Evolutionary conservation across 306 rosid species (phyloP), one percentile per base, ranked within the genome.

Genomic region (Lathyrus aphaca): DNA sequence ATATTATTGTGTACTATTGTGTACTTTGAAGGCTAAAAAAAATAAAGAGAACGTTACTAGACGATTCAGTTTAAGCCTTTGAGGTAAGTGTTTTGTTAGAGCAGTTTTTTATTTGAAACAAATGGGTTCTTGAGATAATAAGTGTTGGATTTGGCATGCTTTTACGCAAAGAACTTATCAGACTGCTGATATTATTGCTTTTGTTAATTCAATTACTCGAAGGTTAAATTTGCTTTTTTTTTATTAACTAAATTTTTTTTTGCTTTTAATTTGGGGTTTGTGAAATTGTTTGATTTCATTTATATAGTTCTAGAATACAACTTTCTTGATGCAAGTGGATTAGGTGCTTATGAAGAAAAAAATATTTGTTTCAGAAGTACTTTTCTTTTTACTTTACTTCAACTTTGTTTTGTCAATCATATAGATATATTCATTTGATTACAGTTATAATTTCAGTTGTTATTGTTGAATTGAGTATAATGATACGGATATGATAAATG

Each of bases 101-200:
- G 81, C 90, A 5, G 97, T 96, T 77, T 88, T 85, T 58, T 89
- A 88, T 44, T 82, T 94, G 74, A 86, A 88, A 81, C 83, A 82
- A 74, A 82, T 81, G 90, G 95, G 85, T 12, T 91, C 96, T n/a
- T 94, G 97, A 86, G 97, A 82, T 3, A 84, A 65, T 6, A 82
- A 81, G 68, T 90, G 98, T 75, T 94, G 98, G 97, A 94, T 90
- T 4, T 94, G 98, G 98, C 88, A 97, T 77, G 94, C 96, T 30
- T 90, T 94, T 4, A 94, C 98, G 69, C 98, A 90, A 77, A 85
- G 97, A 79, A 97, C 97, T 84, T 94, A 94, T 66, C 92, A 90
- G 51, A 79, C 97, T 10, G 98, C 98, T 11, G 98, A 94, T 83
- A 88, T 90, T 43, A 90, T 94, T 64, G 97, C 97, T 29, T 78